Evolutionary conservation across 148 eudicot genomes (phyloP), one percentile per base, ranked within the genome.

Genomic region (Chenopodium suecicum): DNA sequence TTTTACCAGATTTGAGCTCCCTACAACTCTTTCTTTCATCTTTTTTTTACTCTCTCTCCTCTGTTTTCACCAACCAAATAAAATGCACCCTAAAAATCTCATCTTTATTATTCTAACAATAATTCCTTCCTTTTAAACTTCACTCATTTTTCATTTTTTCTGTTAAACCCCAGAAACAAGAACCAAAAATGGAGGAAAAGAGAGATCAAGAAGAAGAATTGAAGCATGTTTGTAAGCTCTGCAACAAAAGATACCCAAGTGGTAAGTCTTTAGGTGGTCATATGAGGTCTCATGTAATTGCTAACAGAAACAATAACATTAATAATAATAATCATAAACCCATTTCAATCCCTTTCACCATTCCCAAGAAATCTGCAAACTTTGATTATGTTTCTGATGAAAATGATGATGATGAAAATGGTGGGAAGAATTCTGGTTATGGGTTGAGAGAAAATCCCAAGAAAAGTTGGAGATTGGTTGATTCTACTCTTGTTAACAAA

Each of bases 251-350:
- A 63, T 94, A 67, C 82, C 91, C 93, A 48, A 88, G 90, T 88
- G 97, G 94, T 27, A 91, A 91, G 81, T 89, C 94, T n/a, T 79
- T 94, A 56, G 98, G 97, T 9, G 98, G 97, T 32, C 97, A 91
- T 82, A 92, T 90, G 91, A 92, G 97, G 91, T 91, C 95, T 82
- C 97, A 94, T 86, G 88, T 86, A 1, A 83, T 87, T 32, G 87
- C 89, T n/a, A 88, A 88, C 82, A 82, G 89, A 73, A 22, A 58
- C 13, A 81, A 77, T 10, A 67, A 73, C 47, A 80, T 41, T 41
- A 34, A 34, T 32, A 32, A 32, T 34, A 2, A 34, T 34, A 34
- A 34, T 34, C 37, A 34, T 2, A 34, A 76, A 58, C 34, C 31
- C 20, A 46, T 80, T 23, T 9, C 29, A 2, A 14, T 56, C 4